Conservation (phyloP, 352 stramenopile species). For the Globisporangium radiosum region DNA sequence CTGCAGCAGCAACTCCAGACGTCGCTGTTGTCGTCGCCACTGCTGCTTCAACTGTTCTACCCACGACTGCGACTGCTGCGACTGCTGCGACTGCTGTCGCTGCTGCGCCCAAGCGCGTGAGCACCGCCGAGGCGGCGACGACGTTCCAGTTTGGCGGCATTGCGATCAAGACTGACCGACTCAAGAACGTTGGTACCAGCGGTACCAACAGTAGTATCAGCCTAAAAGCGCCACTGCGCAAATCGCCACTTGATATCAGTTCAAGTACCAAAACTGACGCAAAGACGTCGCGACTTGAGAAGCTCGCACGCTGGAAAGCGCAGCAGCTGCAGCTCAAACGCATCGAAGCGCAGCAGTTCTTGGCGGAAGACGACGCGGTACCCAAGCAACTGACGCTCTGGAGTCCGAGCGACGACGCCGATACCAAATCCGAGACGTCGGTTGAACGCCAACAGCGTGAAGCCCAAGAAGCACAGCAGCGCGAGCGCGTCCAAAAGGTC, state of each 20-base stretch:
- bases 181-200: constrained; percentile 5
- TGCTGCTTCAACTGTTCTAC: background rate
- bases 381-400: constrained; percentile 56
- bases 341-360: constrained; percentile 52
- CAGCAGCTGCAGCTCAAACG: constrained; percentile 59
- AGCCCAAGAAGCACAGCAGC: constrained; percentile 35
- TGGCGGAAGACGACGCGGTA: constrained; percentile 65
- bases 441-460: constrained; percentile 48
- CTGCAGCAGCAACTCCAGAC: too few species aligned
- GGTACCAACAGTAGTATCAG: background rate
- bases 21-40: background rate
- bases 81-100: background rate
- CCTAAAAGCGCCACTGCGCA: constrained; percentile 14
- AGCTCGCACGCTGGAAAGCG: constrained; percentile 49
- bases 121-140: constrained; percentile 21
- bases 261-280: constrained; percentile 15
- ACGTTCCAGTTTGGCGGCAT: constrained; percentile 71
- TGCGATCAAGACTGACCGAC: constrained; percentile 42
- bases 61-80: background rate
- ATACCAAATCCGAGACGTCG: constrained; percentile 39
- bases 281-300: constrained; percentile 40
- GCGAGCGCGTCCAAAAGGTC: constrained; percentile 60
- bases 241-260: constrained; percentile 3
- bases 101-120: constrained; percentile 4
- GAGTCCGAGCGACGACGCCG: constrained; percentile 48